phyloP scores from a whole-genome alignment of 2,329 filamentous ascomycete species.

The Periconia sp. region DNA sequence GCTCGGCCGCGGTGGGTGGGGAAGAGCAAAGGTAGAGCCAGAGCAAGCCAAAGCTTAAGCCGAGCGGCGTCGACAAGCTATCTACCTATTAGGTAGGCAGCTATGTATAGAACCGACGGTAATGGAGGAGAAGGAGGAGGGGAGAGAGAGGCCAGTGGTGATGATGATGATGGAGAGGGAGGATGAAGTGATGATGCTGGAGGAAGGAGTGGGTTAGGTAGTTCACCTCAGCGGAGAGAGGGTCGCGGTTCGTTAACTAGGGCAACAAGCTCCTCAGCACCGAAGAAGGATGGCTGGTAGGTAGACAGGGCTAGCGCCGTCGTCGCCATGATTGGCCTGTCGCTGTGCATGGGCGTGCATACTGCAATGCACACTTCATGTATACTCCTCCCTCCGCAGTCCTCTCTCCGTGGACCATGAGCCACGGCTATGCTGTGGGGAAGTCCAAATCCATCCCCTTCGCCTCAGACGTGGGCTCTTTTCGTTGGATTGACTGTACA shows the following conservation, averaged over 20 bases:
- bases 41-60: no score
- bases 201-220: background rate
- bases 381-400: no score
- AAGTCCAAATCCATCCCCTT: background rate
- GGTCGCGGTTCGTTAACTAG: no score
- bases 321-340: background rate
- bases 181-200: background rate
- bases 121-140: background rate
- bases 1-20: background rate
- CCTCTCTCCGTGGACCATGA: no score
- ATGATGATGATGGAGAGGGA: background rate
- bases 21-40: background rate
- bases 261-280: no score
- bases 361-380: no score
- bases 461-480: background rate
- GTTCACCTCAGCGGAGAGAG: no score
- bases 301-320: background rate
- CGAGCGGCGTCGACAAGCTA: background rate
- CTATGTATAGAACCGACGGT: no score
- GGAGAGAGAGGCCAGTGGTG: background rate
- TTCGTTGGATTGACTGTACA: background rate
- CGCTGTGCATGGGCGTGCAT: background rate
- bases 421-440: background rate
- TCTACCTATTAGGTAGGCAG: background rate
- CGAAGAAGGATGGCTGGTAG: background rate